Evolutionary conservation across 2,329 filamentous ascomycete species (phyloP), one percentile per base, ranked within the genome.

Genomic region (Cladobotryum protrusum): DNA sequence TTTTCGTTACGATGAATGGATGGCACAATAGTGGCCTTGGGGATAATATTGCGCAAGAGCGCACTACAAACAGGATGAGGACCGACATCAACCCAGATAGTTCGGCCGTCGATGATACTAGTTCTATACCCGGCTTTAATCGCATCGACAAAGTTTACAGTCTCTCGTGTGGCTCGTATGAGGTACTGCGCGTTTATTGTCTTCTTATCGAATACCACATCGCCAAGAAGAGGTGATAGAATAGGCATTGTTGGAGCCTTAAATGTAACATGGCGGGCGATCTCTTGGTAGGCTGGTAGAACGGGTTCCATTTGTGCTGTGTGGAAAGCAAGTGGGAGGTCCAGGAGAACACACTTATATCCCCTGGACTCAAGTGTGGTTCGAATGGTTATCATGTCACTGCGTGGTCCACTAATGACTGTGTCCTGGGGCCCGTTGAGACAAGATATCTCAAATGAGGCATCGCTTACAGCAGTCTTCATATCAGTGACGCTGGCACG

Each of bases 381-480:
- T 5, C 19, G 18, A 12, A 57, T 19, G 4, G 35, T 40, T 4
- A 48, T 39, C 1, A 62, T 49, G 2, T 56, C 50, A 0, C 53
- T 46, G 8, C 52, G 50, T 0, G 49, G 43, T 0, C 60, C 60
- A n/a, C 57, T 58, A 8, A 62, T 37, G 4, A 87, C 83, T 32
- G 77, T 84, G 59, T 83, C 79, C 35, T 75, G 69, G 0, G 77
- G 78, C 0, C 78, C 76, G 60, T 89, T 89, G 61, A 85, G 74
- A 65, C 86, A 89, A 1, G 84, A 55, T 5, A 57, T 49, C 47
- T 69, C 65, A 37, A 69, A 64, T 1, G 49, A 66, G 61, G 52
- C 65, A 32, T 42, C 55, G 32, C 50, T 43, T 0, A 59, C 56
- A 18, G 47, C 61, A 50, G 20, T 59, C 2, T 45, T 44, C 19